Evolutionary conservation across 1,284 basidiomycete species (phyloP).

Genomic region (Athelia sp.): DNA sequence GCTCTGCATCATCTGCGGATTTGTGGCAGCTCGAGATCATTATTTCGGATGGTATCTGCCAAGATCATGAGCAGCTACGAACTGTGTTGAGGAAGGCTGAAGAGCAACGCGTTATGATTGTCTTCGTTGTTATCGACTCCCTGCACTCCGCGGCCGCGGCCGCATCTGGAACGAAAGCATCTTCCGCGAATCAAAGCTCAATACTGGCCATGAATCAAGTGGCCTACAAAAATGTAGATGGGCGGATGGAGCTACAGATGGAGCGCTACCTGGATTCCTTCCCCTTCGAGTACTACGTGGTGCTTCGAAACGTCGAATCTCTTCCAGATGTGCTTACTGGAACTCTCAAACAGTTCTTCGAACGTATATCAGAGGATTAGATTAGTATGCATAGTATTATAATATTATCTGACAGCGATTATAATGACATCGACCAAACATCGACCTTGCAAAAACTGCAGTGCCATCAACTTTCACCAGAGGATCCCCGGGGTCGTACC

Average conservation of each 20-base stretch:
- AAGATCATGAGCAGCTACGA: constrained; percentile 86
- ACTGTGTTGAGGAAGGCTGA: constrained; percentile 82
- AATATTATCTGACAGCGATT: too few species aligned
- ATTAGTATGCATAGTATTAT: constrained; percentile 1
- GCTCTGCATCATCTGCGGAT: constrained; percentile 67
- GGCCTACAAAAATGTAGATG: constrained; percentile 82
- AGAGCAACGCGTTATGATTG: constrained; percentile 92
- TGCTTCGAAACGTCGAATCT: constrained; percentile 87
- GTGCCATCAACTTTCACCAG: too few species aligned
- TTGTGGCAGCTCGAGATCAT: constrained; percentile 99
- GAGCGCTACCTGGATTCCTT: constrained; percentile 93
- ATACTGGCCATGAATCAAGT: constrained; percentile 94
- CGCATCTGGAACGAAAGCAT: constrained; percentile 9
- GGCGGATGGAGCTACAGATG: constrained; percentile 85
- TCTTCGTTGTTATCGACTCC: constrained; percentile 95
- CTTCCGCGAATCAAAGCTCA: constrained; percentile 49
- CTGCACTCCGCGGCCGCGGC: constrained; percentile 44
- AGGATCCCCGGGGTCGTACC: too few species aligned
- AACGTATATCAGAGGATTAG: constrained; percentile 68
- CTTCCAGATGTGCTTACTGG: constrained; percentile 90
- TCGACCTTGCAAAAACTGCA: too few species aligned
- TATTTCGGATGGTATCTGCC: constrained; percentile 97
- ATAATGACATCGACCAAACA: too few species aligned
- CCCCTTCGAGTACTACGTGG: constrained; percentile 98
- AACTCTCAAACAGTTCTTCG: constrained; percentile 90